phyloP scores from a whole-genome alignment of 257 asterid genomes.

The Ajuga chamaepitys region DNA sequence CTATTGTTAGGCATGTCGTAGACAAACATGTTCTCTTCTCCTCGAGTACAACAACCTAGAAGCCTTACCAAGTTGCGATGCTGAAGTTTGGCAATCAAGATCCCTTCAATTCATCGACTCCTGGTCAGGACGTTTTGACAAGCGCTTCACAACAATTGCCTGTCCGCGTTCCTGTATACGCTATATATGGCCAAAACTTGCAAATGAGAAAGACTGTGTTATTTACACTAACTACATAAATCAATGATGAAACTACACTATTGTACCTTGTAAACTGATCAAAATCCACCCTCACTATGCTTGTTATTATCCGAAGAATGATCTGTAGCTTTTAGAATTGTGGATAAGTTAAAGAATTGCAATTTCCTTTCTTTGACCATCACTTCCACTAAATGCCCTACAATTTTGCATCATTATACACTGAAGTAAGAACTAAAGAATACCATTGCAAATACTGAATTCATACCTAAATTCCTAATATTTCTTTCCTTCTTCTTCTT shows the following conservation, averaged over 20 bases:
- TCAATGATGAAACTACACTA: neutral
- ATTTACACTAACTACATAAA: no score
- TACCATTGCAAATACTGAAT: neutral
- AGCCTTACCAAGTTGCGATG: no score
- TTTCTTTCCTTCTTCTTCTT: neutral
- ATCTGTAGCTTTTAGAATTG: neutral
- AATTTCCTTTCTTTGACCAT: neutral
- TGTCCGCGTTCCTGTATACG: neutral
- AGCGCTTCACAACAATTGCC: no score
- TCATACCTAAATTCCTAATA: neutral
- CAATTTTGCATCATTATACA: neutral
- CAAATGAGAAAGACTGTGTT: no score
- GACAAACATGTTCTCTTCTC: no score
- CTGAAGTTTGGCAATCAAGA: no score
- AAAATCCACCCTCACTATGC: conserved; percentile 5
- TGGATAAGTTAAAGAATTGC: neutral
- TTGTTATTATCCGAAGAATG: neutral
- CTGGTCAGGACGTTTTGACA: no score
- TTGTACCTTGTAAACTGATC: neutral
- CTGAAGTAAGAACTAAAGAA: neutral
- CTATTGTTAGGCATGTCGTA: no score
- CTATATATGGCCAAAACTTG: neutral
- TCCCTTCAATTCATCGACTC: no score
- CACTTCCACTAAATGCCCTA: no score
- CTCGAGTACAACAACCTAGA: no score